phyloP scores from a whole-genome alignment of 352 stramenopile species.

The Globisporangium echinulatum region DNA sequence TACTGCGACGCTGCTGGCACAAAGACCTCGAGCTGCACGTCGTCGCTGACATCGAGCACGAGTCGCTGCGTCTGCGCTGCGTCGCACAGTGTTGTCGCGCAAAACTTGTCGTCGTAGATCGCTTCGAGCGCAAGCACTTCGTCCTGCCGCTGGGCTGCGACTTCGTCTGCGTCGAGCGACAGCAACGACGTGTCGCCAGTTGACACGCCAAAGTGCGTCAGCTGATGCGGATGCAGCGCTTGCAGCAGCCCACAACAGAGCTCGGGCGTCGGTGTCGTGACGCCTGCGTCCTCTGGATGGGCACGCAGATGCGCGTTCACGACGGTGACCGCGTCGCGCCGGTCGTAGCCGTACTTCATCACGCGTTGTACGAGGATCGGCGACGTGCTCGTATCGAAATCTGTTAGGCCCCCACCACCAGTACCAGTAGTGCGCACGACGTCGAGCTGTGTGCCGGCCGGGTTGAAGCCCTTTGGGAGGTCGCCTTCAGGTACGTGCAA shows the following conservation, averaged over 20 bases:
- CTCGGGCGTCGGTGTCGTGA: conserved; percentile 30
- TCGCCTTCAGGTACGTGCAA: conserved; percentile 69
- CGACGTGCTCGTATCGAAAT: conserved; percentile 5
- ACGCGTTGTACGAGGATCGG: conserved; percentile 57
- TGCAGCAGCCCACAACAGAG: conserved; percentile 34
- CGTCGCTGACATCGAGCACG: conserved; percentile 40
- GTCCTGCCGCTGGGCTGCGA: conserved; percentile 50
- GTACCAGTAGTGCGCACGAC: conserved; percentile 36
- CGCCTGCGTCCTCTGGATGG: conserved; percentile 10
- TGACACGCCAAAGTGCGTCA: conserved; percentile 29
- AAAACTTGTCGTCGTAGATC: conserved; percentile 77
- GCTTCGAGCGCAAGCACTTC: conserved; percentile 76
- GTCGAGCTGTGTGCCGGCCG: conserved; percentile 86
- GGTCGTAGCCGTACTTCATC: conserved; percentile 77
- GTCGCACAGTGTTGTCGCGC: conserved; percentile 19
- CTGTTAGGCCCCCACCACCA: background rate
- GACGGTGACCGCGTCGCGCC: conserved; percentile 36
- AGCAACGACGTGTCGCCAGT: background rate
- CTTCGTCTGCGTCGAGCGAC: conserved; percentile 28
- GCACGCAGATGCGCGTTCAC: conserved; percentile 34
- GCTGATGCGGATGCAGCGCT: conserved; percentile 34
- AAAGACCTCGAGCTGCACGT: conserved; percentile 48
- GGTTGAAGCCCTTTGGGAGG: conserved; percentile 81
- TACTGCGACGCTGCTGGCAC: conserved; percentile 47
- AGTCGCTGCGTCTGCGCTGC: conserved; percentile 28